Conservation (phyloP, 192 early-diverging fungal genomes). For the Lunasporangiospora selenospora region DNA sequence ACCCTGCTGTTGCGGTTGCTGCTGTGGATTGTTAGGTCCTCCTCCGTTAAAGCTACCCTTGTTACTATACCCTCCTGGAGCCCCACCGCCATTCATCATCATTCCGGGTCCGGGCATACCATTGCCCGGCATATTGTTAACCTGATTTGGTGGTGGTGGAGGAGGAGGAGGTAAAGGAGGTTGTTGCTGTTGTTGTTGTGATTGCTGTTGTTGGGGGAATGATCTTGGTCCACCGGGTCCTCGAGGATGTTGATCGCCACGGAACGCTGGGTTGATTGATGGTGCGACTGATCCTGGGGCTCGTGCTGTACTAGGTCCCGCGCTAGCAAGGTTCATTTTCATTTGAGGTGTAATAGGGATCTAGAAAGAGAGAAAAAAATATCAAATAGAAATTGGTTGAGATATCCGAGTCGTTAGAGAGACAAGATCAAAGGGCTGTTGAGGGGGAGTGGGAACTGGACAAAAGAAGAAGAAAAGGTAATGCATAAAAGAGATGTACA, state of each 20-base stretch:
- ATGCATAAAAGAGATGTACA: too few species aligned
- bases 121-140: background rate
- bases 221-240: background rate
- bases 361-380: slow-evolving; percentile 2
- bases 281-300: background rate
- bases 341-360: background rate
- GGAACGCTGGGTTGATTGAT: slow-evolving; percentile 32
- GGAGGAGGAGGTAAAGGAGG: too few species aligned
- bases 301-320: background rate
- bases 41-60: too few species aligned
- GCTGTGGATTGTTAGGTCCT: background rate
- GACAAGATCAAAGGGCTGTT: too few species aligned
- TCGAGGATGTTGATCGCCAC: slow-evolving; percentile 10
- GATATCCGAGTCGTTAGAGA: background rate
- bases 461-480: background rate
- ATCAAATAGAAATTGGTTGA: background rate
- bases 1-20: background rate
- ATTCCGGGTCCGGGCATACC: slow-evolving; percentile 8
- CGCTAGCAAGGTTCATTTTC: background rate
- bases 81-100: slow-evolving; percentile 6
- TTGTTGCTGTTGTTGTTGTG: background rate
- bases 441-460: background rate
- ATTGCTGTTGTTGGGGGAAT: slow-evolving; percentile 6
- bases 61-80: too few species aligned
- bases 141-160: too few species aligned